These are phyloP conservation scores for Komagataella kurtzmanii DNA, from an alignment of 805 yeast genomes.

Conservation along the genomic window DNA sequence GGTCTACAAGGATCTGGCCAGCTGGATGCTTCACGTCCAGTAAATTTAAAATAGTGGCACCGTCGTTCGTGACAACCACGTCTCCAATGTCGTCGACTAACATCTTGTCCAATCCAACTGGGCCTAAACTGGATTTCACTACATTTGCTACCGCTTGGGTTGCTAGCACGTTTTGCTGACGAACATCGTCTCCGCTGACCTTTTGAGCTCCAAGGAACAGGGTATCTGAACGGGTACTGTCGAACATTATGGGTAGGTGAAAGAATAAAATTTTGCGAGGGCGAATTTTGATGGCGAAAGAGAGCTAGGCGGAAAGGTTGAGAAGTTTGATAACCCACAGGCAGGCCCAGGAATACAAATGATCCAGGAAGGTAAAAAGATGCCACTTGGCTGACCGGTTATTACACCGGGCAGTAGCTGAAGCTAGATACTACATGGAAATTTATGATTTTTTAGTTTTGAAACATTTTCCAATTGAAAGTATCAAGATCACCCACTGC, in stretches of 20 bases:
- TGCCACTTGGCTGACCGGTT: too few relatives aligned
- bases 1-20: constrained; percentile 89
- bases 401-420: too few relatives aligned
- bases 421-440: too few relatives aligned
- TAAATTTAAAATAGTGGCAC: constrained; percentile 86
- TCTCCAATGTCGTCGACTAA: constrained; percentile 98
- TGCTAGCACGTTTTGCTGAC: constrained; percentile 92
- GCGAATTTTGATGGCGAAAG: neutral
- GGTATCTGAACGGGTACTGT: constrained; percentile 82
- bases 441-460: too few relatives aligned
- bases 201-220: constrained; percentile 87
- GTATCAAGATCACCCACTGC: too few relatives aligned
- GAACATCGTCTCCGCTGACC: constrained; percentile 88
- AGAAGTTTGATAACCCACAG: neutral
- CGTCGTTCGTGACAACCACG: constrained; percentile 97
- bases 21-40: constrained; percentile 98
- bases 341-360: neutral
- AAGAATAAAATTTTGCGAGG: constrained; percentile 2
- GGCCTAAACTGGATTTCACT: constrained; percentile 89
- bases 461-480: too few relatives aligned
- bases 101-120: constrained; percentile 98
- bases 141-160: constrained; percentile 78
- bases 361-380: neutral
- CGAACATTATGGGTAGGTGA: constrained; percentile 28
- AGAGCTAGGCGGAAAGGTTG: neutral